Conservation (phyloP, 768 basidiomycete species). For the Hemileccinum impolitum region DNA sequence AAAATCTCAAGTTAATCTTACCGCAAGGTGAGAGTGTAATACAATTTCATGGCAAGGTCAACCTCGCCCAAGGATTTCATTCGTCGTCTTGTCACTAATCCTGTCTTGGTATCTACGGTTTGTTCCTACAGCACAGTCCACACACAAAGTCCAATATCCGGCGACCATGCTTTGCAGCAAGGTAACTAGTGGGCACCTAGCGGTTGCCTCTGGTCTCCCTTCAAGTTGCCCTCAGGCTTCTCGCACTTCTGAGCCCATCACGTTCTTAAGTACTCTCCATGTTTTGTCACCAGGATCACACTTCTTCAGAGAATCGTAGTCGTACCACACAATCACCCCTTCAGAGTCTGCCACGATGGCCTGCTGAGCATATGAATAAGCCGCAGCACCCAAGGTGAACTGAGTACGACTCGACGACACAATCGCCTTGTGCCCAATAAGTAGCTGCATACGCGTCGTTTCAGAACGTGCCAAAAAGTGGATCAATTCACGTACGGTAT, state of each 20-base stretch:
- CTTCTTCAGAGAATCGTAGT: constrained; percentile 66
- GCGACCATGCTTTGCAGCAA: too few species aligned
- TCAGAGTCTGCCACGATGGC: constrained; percentile 63
- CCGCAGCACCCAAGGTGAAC: constrained; percentile 50
- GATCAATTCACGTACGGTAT: constrained; percentile 51
- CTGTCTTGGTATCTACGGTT: too few species aligned
- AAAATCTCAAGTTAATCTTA: too few species aligned
- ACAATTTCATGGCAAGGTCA: too few species aligned
- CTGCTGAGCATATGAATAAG: constrained; percentile 64
- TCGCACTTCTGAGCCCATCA: constrained; percentile 19
- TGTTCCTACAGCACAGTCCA: too few species aligned
- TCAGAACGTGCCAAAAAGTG: constrained; percentile 1
- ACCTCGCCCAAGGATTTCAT: too few species aligned
- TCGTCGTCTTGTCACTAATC: too few species aligned
- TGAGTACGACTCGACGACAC: constrained; percentile 37
- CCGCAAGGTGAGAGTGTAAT: too few species aligned
- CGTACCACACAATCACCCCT: constrained; percentile 72
- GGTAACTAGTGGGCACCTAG: neutral
- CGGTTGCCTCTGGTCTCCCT: neutral
- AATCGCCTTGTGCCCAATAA: constrained; percentile 60
- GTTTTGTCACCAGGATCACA: constrained; percentile 55
- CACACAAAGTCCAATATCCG: too few species aligned
- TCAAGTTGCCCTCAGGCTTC: too few species aligned
- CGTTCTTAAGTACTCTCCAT: constrained; percentile 31
- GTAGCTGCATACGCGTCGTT: constrained; percentile 38